phyloP scores from a whole-genome alignment of 768 basidiomycete species.

The Mrakia gelida region DNA sequence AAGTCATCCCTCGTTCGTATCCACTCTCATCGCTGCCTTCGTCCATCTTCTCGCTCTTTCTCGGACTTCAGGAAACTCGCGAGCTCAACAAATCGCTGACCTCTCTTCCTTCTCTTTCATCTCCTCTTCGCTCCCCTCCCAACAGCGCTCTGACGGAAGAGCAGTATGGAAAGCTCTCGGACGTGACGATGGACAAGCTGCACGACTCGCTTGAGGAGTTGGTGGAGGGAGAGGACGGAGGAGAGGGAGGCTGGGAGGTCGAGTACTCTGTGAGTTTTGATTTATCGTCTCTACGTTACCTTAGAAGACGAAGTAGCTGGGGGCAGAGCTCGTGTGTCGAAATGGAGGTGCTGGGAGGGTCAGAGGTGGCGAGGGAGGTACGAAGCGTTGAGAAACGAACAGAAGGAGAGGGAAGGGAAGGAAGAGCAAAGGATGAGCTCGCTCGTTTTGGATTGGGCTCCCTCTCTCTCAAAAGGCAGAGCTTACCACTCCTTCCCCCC shows the following conservation, averaged over 20 bases:
- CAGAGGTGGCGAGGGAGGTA: not conserved
- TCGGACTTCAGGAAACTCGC: not conserved
- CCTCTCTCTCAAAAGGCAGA: too few species aligned
- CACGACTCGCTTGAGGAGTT: constrained; percentile 70
- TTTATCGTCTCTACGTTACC: not conserved
- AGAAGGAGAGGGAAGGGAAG: not conserved
- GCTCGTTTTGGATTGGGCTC: too few species aligned
- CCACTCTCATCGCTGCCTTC: too few species aligned
- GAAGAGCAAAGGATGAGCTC: too few species aligned
- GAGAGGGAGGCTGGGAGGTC: constrained; percentile 64
- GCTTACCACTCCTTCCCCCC: too few species aligned
- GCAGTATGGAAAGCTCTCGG: constrained; percentile 66
- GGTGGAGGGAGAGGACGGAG: constrained; percentile 54
- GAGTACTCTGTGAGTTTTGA: constrained; percentile 66
- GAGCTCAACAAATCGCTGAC: not conserved
- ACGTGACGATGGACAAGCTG: constrained; percentile 69
- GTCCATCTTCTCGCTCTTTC: not conserved
- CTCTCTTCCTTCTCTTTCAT: not conserved
- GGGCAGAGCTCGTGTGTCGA: too few species aligned
- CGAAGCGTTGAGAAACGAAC: not conserved
- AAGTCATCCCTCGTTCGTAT: not conserved
- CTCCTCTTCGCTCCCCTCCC: too few species aligned
- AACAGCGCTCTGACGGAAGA: constrained; percentile 51
- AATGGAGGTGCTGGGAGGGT: too few species aligned
- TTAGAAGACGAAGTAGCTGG: too few species aligned